Base-by-base conservation (phyloP, 768 basidiomycete genomes). In the Termitomyces sp. region DNA sequence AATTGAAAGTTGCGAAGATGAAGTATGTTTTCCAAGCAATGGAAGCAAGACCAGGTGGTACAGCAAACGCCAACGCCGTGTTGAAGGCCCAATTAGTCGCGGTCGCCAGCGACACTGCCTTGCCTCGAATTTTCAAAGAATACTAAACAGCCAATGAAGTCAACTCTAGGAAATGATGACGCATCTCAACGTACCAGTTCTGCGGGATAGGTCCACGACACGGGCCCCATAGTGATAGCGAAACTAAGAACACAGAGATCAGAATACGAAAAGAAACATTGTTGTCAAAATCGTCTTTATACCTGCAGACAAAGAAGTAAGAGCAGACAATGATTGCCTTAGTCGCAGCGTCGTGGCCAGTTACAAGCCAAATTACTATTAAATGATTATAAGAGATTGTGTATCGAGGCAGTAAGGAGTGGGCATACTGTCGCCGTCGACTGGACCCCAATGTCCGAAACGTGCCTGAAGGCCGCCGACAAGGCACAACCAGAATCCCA, bases 1-100 rank as follows among this genome's bases (percentile, higher is more conserved):
- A 83, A 75, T 88, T 88, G 80, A 89, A 89, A 10, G 86, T 71
- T 9, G 84, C 87, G 65, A 90, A 89, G 68, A 89, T 83, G 70
- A 88, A 88, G 70, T 89, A 90, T 2, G 76, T 89, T 71, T 82
- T 86, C 79, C 83, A 86, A 16, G 85, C 86, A 58, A 91, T 88
- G 61, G 61, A 75, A 28, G 79, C 68, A 47, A 91, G 79, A 7
- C 80, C 82, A 0, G 89, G 87, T 1, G 89, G 89, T 1, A 89
- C 87, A 8, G 86, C 86, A 73, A 82, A 89, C 0, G 86, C 86
- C 55, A 89, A 79, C 14, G 85, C 84, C 60, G 84, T 85, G 76
- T 88, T 88, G 76, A 89, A 88, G 21, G 76, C 66, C 85, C 85
- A 83, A 68, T 85, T 85, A 21, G 62, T 62, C 76, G 62, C 75